A percentile compares a stretch with the other conserved stretches of the same genome.
These are phyloP conservation scores for Physcomitrium patens DNA, from an alignment of 225 moss, liverwort and hornwort genomes.

Conservation along the genomic window DNA sequence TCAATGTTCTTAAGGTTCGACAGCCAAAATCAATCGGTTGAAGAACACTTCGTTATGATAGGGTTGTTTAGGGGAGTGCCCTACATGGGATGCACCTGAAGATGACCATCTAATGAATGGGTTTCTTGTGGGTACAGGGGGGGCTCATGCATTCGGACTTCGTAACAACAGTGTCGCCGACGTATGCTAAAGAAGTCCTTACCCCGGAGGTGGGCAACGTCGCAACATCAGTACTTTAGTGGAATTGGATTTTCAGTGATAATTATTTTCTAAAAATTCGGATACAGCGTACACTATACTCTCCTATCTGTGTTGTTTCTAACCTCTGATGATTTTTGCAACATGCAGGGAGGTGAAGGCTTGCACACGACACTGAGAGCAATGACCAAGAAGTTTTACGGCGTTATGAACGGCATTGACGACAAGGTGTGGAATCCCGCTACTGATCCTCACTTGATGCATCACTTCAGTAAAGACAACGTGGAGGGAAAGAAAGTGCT, in stretches of 20 bases:
- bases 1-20: constrained; percentile 77
- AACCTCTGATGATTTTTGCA: not conserved
- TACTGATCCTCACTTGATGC: constrained; percentile 59
- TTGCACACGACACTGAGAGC: constrained; percentile 57
- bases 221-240: not conserved
- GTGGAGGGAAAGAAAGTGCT: constrained; percentile 56
- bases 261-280: not conserved
- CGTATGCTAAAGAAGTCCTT: constrained; percentile 72
- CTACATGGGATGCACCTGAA: too few relatives aligned
- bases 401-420: constrained; percentile 78
- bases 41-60: too few relatives aligned
- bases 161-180: constrained; percentile 78
- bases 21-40: not conserved
- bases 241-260: not conserved
- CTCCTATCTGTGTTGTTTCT: not conserved
- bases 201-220: constrained; percentile 49
- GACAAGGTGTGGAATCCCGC: constrained; percentile 77
- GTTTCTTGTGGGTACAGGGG: constrained; percentile 37
- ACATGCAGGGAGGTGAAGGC: constrained; percentile 59
- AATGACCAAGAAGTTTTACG: constrained; percentile 63
- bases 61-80: too few relatives aligned
- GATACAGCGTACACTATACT: not conserved
- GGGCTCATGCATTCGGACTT: constrained; percentile 70
- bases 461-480: constrained; percentile 52
- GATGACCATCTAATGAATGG: not conserved